Evolutionary conservation across 2,329 filamentous ascomycete genomes (phyloP), one percentile per base, ranked within the genome.

Genomic region (Karstenula rhodostoma): DNA sequence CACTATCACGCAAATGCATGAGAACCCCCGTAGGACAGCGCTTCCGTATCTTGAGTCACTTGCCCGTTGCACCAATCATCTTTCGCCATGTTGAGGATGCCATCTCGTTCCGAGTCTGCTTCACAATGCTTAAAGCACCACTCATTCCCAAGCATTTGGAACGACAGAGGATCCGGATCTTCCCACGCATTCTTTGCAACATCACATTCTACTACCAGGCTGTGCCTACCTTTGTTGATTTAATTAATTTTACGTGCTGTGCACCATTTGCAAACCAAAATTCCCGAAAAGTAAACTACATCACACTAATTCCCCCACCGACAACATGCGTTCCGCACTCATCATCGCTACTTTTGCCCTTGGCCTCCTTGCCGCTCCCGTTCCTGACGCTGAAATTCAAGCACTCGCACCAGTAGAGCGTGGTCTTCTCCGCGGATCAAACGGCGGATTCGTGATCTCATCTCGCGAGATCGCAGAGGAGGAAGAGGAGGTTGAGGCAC

Each of bases 111-210:
- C 35, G 5, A 29, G 25, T 33, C 13, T n/a, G 40, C 3, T 46
- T 22, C 27, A 25, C 15, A 6, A 32, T 35, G 40, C 13, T 35
- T 47, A 46, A 46, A 55, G 17, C 23, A 2, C 52, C 3, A 2
- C n/a, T 42, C 25, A 12, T 4, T 35, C 5, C 27, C 42, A 25
- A 27, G 3, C 52, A 25, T 46, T 46, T 47, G 1, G n/a, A 47
- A 55, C n/a, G 19, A 1, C 52, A 55, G 52, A 55, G 35, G 29
- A 55, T 53, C 50, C 15, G 50, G 50, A 53, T 55, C 52, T 54
- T 54, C 51, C 51, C 35, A 46, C 52, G 35, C 33, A 55, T 32
- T 47, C 35, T 55, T 53, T 53, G 50, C 52, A 29, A 23, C n/a
- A 2, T 55, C 29, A 37, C 0, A n/a, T 55, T 55, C 52, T 25